These are phyloP conservation scores for Sabuloglossum arenarium DNA, from an alignment of 495 filamentous ascomycete genomes.

Conservation along the genomic window DNA sequence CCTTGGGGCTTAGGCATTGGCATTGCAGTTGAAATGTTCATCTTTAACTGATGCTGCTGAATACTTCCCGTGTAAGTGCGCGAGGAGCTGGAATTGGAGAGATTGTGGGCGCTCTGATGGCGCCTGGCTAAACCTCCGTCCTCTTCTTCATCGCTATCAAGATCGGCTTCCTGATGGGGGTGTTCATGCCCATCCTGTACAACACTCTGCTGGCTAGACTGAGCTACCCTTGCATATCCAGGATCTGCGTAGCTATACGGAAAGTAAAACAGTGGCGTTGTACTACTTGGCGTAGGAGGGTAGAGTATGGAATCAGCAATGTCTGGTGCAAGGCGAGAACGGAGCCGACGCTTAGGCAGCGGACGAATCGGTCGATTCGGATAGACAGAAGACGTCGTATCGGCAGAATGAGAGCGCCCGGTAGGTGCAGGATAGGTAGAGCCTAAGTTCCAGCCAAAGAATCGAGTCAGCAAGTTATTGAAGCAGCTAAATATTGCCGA, in stretches of 20 bases:
- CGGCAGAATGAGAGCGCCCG: conserved; percentile 25
- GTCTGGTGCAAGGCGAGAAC: conserved; percentile 66
- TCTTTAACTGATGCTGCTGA: background rate
- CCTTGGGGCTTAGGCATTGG: conserved; percentile 9
- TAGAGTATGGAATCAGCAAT: conserved; percentile 66
- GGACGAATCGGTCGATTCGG: conserved; percentile 85
- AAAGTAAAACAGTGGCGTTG: conserved; percentile 55
- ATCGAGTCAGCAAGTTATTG: background rate
- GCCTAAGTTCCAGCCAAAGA: conserved; percentile 6
- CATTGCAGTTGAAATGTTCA: background rate
- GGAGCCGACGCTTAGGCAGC: conserved; percentile 67
- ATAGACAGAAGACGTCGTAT: conserved; percentile 54
- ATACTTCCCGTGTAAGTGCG: background rate
- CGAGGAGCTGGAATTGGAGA: background rate
- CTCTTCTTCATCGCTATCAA: conserved; percentile 16
- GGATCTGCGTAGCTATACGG: conserved; percentile 28
- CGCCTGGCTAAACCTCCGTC: background rate
- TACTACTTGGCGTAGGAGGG: conserved; percentile 44
- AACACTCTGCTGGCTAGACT: background rate
- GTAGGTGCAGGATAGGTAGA: conserved; percentile 19
- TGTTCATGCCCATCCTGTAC: conserved; percentile 2
- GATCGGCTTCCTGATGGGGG: conserved; percentile 11
- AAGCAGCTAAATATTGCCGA: background rate
- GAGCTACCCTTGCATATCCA: background rate
- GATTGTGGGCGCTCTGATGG: background rate